A percentile compares a stretch with the other conserved stretches of the same genome.
Evolutionary conservation across 345 rosid species (phyloP).

Genomic region (Mercurialis annua): DNA sequence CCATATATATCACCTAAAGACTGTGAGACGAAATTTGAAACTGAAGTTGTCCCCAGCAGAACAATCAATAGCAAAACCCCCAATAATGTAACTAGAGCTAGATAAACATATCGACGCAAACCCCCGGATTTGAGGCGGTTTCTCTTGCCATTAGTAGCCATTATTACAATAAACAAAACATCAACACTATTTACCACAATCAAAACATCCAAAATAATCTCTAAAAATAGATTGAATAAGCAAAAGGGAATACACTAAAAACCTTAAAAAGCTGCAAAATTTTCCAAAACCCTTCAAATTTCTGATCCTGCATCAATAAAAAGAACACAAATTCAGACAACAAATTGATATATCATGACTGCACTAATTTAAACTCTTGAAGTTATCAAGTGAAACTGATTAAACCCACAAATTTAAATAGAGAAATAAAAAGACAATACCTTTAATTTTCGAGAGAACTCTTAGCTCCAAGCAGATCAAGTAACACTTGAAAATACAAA

Average conservation of each 20-base stretch:
- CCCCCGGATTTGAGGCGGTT: slow-evolving; percentile 46
- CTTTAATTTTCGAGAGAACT: not conserved
- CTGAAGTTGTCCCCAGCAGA: slow-evolving; percentile 42
- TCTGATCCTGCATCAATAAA: slow-evolving; percentile 1
- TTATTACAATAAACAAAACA: slow-evolving; percentile 27
- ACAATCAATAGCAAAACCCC: slow-evolving; percentile 50
- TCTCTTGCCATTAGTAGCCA: slow-evolving; percentile 66
- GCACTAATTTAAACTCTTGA: not conserved
- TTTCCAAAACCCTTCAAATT: slow-evolving; percentile 7
- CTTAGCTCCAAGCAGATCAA: not conserved
- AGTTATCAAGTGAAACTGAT: not conserved
- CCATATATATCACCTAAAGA: slow-evolving; percentile 31
- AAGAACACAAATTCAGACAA: not conserved
- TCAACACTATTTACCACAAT: slow-evolving; percentile 5
- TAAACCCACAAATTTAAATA: not conserved
- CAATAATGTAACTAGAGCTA: slow-evolving; percentile 47
- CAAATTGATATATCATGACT: not conserved
- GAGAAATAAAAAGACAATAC: not conserved
- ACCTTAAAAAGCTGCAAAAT: slow-evolving; percentile 28
- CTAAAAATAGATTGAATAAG: slow-evolving; percentile 15
- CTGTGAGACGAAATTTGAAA: slow-evolving; percentile 16
- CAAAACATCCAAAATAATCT: not conserved
- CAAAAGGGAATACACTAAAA: slow-evolving; percentile 24
- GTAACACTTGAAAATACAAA: not conserved
- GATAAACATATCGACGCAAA: slow-evolving; percentile 41